Conservation (phyloP, 75 land plant species). For the Cunninghamia lanceolata region DNA sequence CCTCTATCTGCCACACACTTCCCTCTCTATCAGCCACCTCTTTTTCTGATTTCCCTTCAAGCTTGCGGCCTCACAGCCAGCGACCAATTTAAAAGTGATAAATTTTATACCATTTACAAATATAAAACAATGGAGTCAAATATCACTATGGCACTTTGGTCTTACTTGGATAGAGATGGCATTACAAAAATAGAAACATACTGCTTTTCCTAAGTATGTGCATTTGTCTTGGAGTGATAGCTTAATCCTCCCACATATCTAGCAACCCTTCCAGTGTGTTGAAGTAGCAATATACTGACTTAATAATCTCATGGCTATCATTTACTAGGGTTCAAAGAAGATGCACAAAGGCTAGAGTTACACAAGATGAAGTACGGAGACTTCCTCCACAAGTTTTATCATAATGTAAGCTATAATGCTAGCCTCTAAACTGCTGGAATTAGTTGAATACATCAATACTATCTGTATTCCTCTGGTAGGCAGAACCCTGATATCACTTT, state of each 20-base stretch:
- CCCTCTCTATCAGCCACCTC: too few relatives aligned
- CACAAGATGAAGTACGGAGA: background rate
- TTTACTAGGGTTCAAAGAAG: background rate
- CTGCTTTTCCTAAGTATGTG: too few relatives aligned
- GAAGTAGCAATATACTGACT: background rate
- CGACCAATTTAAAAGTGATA: too few relatives aligned
- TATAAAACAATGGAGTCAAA: too few relatives aligned
- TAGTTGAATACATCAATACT: background rate
- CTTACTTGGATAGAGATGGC: too few relatives aligned
- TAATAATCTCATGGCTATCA: background rate
- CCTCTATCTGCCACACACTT: too few relatives aligned
- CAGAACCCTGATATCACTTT: conserved; percentile 63
- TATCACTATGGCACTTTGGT: too few relatives aligned
- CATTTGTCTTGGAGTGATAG: too few relatives aligned
- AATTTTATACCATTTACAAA: too few relatives aligned
- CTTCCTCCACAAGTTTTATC: background rate
- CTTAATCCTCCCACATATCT: background rate
- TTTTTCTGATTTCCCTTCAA: too few relatives aligned
- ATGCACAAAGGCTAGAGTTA: background rate
- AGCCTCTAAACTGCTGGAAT: background rate
- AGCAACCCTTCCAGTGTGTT: background rate
- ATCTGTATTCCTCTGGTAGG: conserved; percentile 59
- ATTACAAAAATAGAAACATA: too few relatives aligned
- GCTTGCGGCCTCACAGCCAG: too few relatives aligned
- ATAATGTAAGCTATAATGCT: background rate